Percentiles rank a stretch among this genome's conserved stretches.
Conservation (phyloP, 192 early-diverging fungal species). For the Umbelopsis isabellina region DNA sequence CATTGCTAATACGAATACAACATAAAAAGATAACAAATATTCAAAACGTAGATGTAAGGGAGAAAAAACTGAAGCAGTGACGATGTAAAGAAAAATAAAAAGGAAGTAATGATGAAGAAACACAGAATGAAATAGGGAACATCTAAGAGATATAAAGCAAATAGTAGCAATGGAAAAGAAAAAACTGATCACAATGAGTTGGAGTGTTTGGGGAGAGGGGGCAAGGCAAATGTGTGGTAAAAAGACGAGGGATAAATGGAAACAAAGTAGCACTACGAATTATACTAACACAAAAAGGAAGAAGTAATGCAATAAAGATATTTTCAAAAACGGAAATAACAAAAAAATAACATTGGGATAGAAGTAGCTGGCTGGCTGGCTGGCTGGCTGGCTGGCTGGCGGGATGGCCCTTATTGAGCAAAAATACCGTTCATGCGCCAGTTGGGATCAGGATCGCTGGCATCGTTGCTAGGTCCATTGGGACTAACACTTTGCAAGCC, state of each 20-base stretch:
- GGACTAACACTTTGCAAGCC: constrained; percentile 2
- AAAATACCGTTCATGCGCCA: constrained; percentile 16
- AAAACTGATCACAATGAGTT: constrained; percentile 4
- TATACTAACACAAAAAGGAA: constrained; percentile 20
- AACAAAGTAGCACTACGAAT: constrained; percentile 21
- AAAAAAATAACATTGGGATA: not conserved
- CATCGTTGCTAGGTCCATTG: not conserved
- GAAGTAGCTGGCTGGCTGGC: not conserved
- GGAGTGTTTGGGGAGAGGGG: not conserved
- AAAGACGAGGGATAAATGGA: constrained; percentile 25
- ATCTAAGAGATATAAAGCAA: constrained; percentile 2
- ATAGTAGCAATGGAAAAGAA: constrained; percentile 17
- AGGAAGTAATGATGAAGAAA: constrained; percentile 12
- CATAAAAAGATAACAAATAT: not conserved
- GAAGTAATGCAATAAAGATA: constrained; percentile 20
- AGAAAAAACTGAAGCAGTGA: constrained; percentile 6
- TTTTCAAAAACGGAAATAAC: constrained; percentile 6
- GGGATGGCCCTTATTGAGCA: constrained; percentile 3
- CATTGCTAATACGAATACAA: constrained; percentile 1
- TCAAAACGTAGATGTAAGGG: constrained; percentile 2
- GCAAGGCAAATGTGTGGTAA: constrained; percentile 14
- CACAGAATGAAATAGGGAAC: constrained; percentile 7
- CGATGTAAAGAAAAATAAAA: not conserved
- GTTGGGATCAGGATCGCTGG: constrained; percentile 12
- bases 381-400: not conserved